phyloP scores from a whole-genome alignment of 2,329 filamentous ascomycete genomes.

The Myriosclerotinia curreyana region DNA sequence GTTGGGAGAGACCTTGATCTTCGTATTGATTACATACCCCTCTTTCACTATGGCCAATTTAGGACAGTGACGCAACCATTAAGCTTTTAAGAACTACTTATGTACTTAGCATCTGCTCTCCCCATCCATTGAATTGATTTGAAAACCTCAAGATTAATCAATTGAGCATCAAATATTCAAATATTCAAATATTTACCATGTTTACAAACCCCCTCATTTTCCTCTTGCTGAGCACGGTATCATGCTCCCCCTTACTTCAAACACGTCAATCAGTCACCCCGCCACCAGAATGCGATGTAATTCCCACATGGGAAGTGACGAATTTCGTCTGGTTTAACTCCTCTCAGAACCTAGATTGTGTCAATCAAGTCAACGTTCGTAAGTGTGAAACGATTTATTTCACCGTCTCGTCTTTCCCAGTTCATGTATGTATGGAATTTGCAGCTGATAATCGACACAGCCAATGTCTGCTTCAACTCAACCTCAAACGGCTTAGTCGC shows the following conservation, averaged over 20 bases:
- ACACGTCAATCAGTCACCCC: background rate
- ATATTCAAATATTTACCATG: background rate
- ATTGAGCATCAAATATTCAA: background rate
- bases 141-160: background rate
- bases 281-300: constrained; percentile 10
- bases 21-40: background rate
- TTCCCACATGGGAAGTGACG: constrained; percentile 5
- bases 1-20: background rate
- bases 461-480: background rate
- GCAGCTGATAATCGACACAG: background rate
- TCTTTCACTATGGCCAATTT: background rate
- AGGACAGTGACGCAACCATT: background rate
- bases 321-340: constrained; percentile 4
- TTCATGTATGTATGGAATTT: background rate
- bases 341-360: constrained; percentile 7
- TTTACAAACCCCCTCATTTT: background rate
- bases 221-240: background rate
- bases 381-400: background rate
- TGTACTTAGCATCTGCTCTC: background rate
- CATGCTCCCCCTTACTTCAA: background rate
- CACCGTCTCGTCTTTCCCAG: background rate
- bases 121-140: background rate
- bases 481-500: background rate
- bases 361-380: background rate
- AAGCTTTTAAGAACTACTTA: background rate